Evolutionary conservation across 1,284 basidiomycete species (phyloP).

Genomic region (Naganishia albida): DNA sequence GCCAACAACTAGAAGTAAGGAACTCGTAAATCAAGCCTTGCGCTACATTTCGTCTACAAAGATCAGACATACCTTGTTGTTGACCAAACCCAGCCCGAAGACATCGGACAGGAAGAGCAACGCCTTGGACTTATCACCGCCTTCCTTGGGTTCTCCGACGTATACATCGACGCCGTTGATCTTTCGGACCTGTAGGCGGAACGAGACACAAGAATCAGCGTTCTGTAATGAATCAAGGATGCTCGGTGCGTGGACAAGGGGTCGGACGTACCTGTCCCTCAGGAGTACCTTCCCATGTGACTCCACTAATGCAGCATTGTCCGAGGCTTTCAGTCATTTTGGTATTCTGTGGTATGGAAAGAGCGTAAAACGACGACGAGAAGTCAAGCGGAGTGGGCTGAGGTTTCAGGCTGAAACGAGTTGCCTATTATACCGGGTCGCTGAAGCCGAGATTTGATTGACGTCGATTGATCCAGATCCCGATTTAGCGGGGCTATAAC

Average conservation of each 20-base stretch:
- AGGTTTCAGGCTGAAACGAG: too few species aligned
- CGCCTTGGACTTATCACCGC: conserved; percentile 60
- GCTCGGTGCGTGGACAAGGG: neutral
- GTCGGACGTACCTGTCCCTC: conserved; percentile 52
- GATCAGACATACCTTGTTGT: conserved; percentile 56
- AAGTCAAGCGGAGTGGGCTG: neutral
- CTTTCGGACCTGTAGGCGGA: conserved; percentile 48
- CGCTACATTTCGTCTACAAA: conserved; percentile 6
- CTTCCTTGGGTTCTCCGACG: conserved; percentile 57
- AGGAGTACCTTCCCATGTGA: conserved; percentile 62
- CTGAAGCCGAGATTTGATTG: too few species aligned
- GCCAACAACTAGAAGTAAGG: conserved; percentile 48
- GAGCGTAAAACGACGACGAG: too few species aligned
- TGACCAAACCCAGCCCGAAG: conserved; percentile 65
- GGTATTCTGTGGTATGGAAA: neutral
- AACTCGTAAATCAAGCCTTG: neutral
- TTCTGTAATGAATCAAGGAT: too few species aligned
- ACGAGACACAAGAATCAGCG: neutral
- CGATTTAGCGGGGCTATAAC: neutral
- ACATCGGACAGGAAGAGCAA: conserved; percentile 63
- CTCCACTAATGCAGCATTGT: conserved; percentile 61
- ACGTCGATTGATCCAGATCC: neutral
- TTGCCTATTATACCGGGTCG: too few species aligned
- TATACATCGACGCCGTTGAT: conserved; percentile 60
- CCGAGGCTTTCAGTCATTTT: conserved; percentile 53